Evolutionary conservation across 2,329 filamentous ascomycete genomes (phyloP).

Genomic region (Diaporthe capsici): DNA sequence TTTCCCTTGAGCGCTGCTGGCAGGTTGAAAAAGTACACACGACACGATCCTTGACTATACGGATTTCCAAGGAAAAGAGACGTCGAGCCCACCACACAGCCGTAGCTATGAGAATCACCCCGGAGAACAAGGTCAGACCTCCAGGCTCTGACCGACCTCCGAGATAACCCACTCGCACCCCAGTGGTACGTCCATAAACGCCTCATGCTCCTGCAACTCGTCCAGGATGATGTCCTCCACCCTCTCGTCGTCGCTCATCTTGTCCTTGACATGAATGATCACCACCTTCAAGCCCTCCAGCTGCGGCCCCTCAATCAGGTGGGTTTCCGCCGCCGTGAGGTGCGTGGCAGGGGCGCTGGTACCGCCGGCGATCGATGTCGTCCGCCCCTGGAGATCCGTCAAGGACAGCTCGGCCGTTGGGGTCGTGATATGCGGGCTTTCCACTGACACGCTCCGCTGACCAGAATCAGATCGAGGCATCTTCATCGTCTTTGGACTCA

Average conservation of each 20-base stretch:
- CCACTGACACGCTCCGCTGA: slow-evolving; percentile 40
- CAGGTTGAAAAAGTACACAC: not conserved
- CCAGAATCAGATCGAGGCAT: slow-evolving; percentile 43
- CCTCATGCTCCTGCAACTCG: slow-evolving; percentile 78
- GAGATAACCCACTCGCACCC: slow-evolving; percentile 87
- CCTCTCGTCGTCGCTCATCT: slow-evolving; percentile 77
- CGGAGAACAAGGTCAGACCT: slow-evolving; percentile 53
- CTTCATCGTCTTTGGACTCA: slow-evolving; percentile 66
- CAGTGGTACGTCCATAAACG: slow-evolving; percentile 66
- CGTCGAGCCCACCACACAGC: not conserved
- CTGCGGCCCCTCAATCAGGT: slow-evolving; percentile 54
- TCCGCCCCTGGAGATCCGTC: slow-evolving; percentile 36
- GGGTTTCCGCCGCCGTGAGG: slow-evolving; percentile 39
- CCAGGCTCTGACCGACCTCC: slow-evolving; percentile 72
- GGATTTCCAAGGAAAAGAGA: not conserved
- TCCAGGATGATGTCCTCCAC: slow-evolving; percentile 77
- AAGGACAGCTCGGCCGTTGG: slow-evolving; percentile 61
- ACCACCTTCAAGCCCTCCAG: slow-evolving; percentile 84
- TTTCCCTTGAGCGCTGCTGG: not conserved
- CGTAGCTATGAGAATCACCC: not conserved
- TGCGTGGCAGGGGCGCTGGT: slow-evolving; percentile 21
- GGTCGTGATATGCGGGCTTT: slow-evolving; percentile 61
- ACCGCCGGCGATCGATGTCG: slow-evolving; percentile 29
- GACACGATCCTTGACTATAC: not conserved
- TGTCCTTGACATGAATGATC: slow-evolving; percentile 95